phyloP scores from a whole-genome alignment of 2,329 filamentous ascomycete genomes.

The Onygena corvina region DNA sequence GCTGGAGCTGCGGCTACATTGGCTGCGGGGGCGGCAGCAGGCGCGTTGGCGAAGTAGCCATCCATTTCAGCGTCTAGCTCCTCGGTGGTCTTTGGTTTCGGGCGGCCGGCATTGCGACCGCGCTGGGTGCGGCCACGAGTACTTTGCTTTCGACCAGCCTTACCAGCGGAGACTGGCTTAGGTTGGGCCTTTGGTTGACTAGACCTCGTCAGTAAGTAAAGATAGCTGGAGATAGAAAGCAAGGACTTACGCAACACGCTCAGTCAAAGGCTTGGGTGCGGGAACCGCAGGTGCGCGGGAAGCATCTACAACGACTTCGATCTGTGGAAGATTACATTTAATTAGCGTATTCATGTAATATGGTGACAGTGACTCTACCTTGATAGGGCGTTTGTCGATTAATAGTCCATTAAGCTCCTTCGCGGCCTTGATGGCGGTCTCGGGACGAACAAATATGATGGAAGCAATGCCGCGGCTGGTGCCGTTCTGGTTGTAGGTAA shows the following conservation, averaged over 20 bases:
- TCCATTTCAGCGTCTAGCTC: conserved; percentile 97
- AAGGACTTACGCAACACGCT: conserved; percentile 62
- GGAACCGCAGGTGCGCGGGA: conserved; percentile 56
- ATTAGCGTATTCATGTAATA: too few species aligned
- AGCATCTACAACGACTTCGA: conserved; percentile 81
- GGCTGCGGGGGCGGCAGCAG: conserved; percentile 30
- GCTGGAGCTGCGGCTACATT: conserved; percentile 37
- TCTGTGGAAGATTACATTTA: conserved; percentile 40
- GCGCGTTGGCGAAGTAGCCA: conserved; percentile 62
- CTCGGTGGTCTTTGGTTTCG: conserved; percentile 77
- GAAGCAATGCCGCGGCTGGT: conserved; percentile 86
- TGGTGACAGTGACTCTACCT: too few species aligned
- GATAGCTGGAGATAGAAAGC: not conserved
- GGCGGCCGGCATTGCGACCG: conserved; percentile 51
- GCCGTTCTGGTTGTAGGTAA: conserved; percentile 87
- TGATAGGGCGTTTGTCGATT: conserved; percentile 82
- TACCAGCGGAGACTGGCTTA: conserved; percentile 67
- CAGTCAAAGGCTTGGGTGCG: conserved; percentile 62
- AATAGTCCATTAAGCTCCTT: conserved; percentile 75
- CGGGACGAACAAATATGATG: conserved; percentile 69
- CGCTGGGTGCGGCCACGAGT: conserved; percentile 41
- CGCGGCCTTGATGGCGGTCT: conserved; percentile 74
- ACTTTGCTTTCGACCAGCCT: conserved; percentile 42
- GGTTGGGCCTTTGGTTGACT: conserved; percentile 59
- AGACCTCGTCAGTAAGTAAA: conserved; percentile 7